Evolutionary conservation across 768 basidiomycete genomes (phyloP), one percentile per base, ranked within the genome.

Genomic region (Suillus fuscotomentosus): DNA sequence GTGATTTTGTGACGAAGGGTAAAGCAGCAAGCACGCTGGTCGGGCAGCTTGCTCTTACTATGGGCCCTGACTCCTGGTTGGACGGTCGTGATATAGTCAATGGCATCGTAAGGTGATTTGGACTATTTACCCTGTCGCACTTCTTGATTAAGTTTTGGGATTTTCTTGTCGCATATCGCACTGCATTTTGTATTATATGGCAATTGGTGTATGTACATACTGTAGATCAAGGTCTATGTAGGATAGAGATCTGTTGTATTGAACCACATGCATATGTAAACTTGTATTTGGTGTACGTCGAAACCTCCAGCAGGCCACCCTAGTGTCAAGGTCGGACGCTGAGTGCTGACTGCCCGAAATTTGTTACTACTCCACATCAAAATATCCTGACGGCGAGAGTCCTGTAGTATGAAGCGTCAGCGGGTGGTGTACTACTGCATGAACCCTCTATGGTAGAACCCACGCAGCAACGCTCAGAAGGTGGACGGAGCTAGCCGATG

Each of bases 1-100:
- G 78, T 6, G 27, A 61, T 10, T 77, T 72, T 50, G 68, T 77
- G 15, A 63, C 27, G 17, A 9, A 11, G 5, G 68, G 63, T 2
- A 11, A 27, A 14, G 74, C 67, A 2, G 67, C 68, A 17, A 0
- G 14, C 39, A 76, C 74, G 13, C 65, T 75, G 2, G 66, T 76
- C 11, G 74, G 74, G 36, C 66, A 68, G 61, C 55, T 74, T 34
- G 76, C 71, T 24, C 43, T 57, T 13, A 57, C 63, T 3, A 43
- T 70, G 17, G 48, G 17, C n/a, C 42, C 31, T 22, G 11, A 10
- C 20, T 66, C 60, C n/a, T 75, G 72, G 74, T 38, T 67, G 24
- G 22, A 68, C 13, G 66, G 61, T 17, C 56, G 60, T 31, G 67
- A 66, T 20, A 3, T 68, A 6, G 8, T 62, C 24, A 24, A 39